Base-by-base conservation (phyloP, 148 eudicot species). In the Camellia japonica region DNA sequence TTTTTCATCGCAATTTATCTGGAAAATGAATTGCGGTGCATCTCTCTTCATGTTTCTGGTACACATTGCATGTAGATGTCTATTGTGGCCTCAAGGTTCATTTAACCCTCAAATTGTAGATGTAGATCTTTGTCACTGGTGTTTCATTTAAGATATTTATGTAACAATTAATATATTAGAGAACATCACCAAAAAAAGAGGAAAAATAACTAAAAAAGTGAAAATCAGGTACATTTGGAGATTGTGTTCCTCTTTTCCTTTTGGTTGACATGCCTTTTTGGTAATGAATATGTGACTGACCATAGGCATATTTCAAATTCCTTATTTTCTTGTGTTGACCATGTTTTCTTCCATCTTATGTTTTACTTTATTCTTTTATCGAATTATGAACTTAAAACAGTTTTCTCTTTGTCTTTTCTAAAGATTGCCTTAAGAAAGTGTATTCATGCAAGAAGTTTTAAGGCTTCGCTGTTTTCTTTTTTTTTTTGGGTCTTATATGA, bases 101-200 rank as follows among this genome's bases (percentile, higher is more conserved):
- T 14, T 47, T 68, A 16, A 68, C 71, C 71, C 43, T 5, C 23
- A 69, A 76, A 76, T 19, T 46, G 47, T 66, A 66, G 70, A 66
- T 38, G 44, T 14, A 41, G 71, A 69, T 69, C 20, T 44, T 69
- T 69, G 7, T 46, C 71, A 2, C 18, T 51, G 43, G 54, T 69
- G 1, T 43, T 16, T 46, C 13, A 69, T 16, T 69, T 10, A 69
- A 69, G 44, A 15, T 44, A 7, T 44, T 69, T 69, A 16, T 20
- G 16, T 44, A 44, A 69, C 51, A 18, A 19, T 42, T 69, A 44
- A 44, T 23, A 9, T 44, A 16, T 44, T 69, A 49, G 73, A 49
- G 46, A 69, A 43, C 46, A 69, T 69, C 23, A 69, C 61, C 7
- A 3, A 47, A 1, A 9, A 47, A 23, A 59, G 42, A 9, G 8